These are phyloP conservation scores for Myxozyma vanderwaltii DNA, from an alignment of 805 yeast species.

Conservation along the genomic window DNA sequence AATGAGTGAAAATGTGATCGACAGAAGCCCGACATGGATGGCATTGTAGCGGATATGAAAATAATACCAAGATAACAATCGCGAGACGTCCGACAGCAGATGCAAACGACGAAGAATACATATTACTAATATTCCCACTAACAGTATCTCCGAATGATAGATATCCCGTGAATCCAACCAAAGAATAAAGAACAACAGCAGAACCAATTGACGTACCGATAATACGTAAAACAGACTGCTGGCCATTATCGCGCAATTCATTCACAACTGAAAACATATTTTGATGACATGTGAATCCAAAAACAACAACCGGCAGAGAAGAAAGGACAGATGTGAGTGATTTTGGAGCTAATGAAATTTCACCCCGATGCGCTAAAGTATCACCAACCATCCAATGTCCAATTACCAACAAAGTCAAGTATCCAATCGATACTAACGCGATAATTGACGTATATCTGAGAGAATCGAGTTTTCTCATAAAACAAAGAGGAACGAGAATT, in stretches of 20 bases:
- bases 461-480: constrained; percentile 74
- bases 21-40: constrained; percentile 87
- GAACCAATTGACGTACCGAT: constrained; percentile 57
- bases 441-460: constrained; percentile 81
- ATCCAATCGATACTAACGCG: constrained; percentile 78
- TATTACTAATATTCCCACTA: constrained; percentile 74
- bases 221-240: constrained; percentile 51
- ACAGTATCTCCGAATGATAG: constrained; percentile 82
- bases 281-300: constrained; percentile 95
- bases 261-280: constrained; percentile 88
- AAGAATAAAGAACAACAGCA: constrained; percentile 63
- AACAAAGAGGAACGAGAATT: constrained; percentile 64
- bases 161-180: constrained; percentile 82
- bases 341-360: constrained; percentile 53
- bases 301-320: constrained; percentile 86
- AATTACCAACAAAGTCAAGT: constrained; percentile 71
- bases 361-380: constrained; percentile 54
- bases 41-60: constrained; percentile 87
- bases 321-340: constrained; percentile 53
- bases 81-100: constrained; percentile 79
- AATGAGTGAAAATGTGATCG: constrained; percentile 56
- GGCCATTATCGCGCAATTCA: constrained; percentile 64
- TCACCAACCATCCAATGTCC: constrained; percentile 67
- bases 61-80: constrained; percentile 74
- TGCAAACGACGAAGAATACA: constrained; percentile 66